Conservation (phyloP, 2,329 filamentous ascomycete species). For the Venturia carpophila region DNA sequence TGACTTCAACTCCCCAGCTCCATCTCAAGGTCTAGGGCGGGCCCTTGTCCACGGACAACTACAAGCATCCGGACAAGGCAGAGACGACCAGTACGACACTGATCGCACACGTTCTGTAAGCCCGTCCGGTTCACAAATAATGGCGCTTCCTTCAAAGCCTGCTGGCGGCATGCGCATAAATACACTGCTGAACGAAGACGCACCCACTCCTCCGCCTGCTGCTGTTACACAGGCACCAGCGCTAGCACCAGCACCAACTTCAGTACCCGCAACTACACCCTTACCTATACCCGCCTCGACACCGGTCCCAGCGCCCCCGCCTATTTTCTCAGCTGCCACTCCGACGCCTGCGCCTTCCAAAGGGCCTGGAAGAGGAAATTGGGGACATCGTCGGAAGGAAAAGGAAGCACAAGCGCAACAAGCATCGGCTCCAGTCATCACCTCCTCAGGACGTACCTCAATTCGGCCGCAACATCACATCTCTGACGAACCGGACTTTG, state of each 20-base stretch:
- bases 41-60: neutral
- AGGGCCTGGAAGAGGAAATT: constrained; percentile 43
- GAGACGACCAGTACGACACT: constrained; percentile 37
- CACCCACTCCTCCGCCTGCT: constrained; percentile 19
- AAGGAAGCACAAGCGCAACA: constrained; percentile 24
- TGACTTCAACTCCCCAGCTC: constrained; percentile 27
- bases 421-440: constrained; percentile 23
- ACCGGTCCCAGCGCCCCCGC: neutral
- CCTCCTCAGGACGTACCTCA: constrained; percentile 27
- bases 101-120: constrained; percentile 26
- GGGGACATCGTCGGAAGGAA: constrained; percentile 37
- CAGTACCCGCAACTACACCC: constrained; percentile 20
- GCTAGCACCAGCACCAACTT: constrained; percentile 23
- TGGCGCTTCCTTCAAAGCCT: constrained; percentile 11
- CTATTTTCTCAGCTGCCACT: neutral
- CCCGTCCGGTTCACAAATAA: constrained; percentile 8
- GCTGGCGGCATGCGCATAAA: constrained; percentile 39
- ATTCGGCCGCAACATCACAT: constrained; percentile 20
- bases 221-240: constrained; percentile 28
- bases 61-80: constrained; percentile 25
- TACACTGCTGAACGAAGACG: constrained; percentile 41
- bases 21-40: constrained; percentile 23
- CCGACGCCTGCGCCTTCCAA: constrained; percentile 25
- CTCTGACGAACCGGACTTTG: neutral
- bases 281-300: constrained; percentile 16